Percentiles rank a stretch among this genome's conserved stretches.
Evolutionary conservation across 306 rosid species (phyloP).

Genomic region (Cucurbita pepo): DNA sequence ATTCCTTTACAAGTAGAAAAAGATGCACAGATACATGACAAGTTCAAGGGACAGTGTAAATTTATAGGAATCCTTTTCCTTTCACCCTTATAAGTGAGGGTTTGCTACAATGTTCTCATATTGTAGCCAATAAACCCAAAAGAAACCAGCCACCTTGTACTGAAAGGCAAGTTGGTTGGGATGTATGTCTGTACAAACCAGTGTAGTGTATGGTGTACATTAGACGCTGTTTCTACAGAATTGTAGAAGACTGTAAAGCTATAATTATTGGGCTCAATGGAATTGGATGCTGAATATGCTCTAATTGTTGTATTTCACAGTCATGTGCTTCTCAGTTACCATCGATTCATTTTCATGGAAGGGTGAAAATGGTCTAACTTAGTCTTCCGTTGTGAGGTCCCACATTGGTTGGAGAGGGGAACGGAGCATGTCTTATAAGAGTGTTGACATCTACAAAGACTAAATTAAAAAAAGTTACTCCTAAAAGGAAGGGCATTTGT

Average conservation of each 20-base stretch:
- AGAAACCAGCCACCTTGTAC: not conserved
- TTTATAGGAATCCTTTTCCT: conserved; percentile 4
- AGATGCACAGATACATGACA: conserved; percentile 6
- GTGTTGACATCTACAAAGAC: too few species aligned
- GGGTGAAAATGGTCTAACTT: too few species aligned
- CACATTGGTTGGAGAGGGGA: too few species aligned
- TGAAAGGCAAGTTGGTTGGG: not conserved
- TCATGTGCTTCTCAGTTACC: not conserved
- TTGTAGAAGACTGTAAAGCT: conserved; percentile 8
- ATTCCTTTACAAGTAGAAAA: conserved; percentile 13
- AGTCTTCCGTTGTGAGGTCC: too few species aligned
- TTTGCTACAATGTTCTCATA: conserved; percentile 1
- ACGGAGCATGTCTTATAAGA: too few species aligned
- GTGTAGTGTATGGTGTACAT: conserved; percentile 8
- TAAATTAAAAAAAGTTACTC: too few species aligned
- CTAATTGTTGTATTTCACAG: not conserved
- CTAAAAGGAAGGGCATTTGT: too few species aligned
- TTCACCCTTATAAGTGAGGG: not conserved
- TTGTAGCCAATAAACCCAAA: conserved; percentile 15
- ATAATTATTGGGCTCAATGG: not conserved
- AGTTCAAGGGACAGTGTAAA: not conserved
- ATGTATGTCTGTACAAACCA: not conserved
- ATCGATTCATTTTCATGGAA: not conserved
- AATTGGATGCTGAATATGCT: not conserved
- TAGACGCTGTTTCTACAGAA: conserved; percentile 9